Evolutionary conservation across 305 asterid genomes (phyloP), one percentile per base, ranked within the genome.

Genomic region (Fraxinus sp.): DNA sequence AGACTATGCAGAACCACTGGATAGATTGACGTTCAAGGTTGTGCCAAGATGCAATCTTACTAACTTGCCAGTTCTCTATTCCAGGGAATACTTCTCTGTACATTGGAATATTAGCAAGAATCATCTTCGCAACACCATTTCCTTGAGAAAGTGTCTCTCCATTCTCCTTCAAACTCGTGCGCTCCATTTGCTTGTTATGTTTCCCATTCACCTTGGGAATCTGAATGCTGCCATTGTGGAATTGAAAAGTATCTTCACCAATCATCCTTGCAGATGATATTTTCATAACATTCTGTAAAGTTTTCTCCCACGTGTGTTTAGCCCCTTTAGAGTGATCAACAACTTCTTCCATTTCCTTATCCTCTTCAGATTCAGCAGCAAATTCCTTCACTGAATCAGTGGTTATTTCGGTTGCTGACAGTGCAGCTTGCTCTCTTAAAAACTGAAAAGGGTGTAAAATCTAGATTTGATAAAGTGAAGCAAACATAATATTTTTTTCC

Each of bases 341-440:
- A 55, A 86, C 88, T 77, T 88, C 91, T 85, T 91, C 95, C 80
- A 83, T 84, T 85, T 87, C 91, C 74, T 86, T 85, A 72, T 92
- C 91, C 70, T 87, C 93, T 85, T 86, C 92, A 37, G 93, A 88
- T 82, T 90, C 94, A 79, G 93, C 87, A 79, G 87, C 87, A 80
- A 95, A 95, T 86, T 92, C 94, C 81, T 89, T 88, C 81, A 94
- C 93, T 14, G 95, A 88, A 82, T 93, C 97, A 13, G 90, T 94
- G 32, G 97, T 92, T 85, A 92, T 90, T 87, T 95, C 98, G 2
- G 94, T 87, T 81, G 92, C 97, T 70, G 97, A 93, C 37, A 91
- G 84, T 81, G 95, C 94, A 64, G 98, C 98, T 90, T 95, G 98
- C 91, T 95, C 97, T 83, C 90, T 93, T 86, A 95, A 87, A 88